Evolutionary conservation across 345 rosid genomes (phyloP).

Genomic region (Rhizophora mangle): DNA sequence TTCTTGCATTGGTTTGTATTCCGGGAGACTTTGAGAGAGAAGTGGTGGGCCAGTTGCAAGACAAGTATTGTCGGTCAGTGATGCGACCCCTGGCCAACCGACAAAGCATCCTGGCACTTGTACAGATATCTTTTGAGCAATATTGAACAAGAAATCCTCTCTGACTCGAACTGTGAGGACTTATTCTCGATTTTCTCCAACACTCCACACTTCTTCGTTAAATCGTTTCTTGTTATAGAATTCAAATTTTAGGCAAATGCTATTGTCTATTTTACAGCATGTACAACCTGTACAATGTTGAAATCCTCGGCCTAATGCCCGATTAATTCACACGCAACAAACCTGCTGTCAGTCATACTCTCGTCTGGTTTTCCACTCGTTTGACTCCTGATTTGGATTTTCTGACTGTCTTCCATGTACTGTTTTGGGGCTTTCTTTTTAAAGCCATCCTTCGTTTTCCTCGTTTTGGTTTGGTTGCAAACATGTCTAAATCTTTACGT

Average conservation of each 20-base stretch:
- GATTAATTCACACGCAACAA: background rate
- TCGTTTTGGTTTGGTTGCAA: background rate
- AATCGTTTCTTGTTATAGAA: too few species aligned
- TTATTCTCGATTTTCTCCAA: too few species aligned
- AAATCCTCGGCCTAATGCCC: background rate
- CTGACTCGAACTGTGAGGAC: background rate
- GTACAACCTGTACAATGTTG: background rate
- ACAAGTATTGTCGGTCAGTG: conserved; percentile 36
- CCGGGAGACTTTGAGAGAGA: background rate
- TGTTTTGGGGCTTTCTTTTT: too few species aligned
- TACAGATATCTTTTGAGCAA: too few species aligned
- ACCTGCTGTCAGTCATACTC: conserved; percentile 14
- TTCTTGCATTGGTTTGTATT: too few species aligned
- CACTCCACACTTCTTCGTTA: too few species aligned
- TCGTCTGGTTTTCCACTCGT: conserved; percentile 29
- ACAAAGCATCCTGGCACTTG: conserved; percentile 19
- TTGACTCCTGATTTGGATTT: conserved; percentile 32
- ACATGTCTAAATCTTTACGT: background rate
- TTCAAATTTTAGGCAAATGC: background rate
- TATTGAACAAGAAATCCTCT: background rate
- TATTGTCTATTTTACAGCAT: too few species aligned
- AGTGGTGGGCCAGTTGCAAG: conserved; percentile 24
- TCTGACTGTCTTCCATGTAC: background rate
- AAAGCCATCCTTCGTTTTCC: background rate
- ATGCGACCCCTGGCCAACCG: conserved; percentile 37